These are phyloP conservation scores for Ogataea allantospora DNA, from an alignment of 805 yeast species.

Conservation along the genomic window DNA sequence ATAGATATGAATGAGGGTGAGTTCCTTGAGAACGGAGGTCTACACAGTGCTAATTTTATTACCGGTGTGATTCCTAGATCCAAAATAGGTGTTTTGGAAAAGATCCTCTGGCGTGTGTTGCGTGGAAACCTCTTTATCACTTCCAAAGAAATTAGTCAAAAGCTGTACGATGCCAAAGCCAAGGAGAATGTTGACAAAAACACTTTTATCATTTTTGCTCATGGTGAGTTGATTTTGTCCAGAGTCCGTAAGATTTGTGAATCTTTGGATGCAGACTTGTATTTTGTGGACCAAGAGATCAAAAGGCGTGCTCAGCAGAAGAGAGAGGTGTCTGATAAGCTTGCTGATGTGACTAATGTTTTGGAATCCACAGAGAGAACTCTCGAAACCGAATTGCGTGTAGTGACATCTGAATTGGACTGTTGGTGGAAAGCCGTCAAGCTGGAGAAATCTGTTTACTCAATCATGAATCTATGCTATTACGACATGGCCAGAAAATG, in stretches of 20 bases:
- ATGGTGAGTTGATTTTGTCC: conserved; percentile 71
- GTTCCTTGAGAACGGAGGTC: conserved; percentile 38
- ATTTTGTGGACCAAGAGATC: conserved; percentile 51
- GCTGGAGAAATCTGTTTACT: conserved; percentile 57
- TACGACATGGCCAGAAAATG: conserved; percentile 66
- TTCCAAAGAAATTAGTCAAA: conserved; percentile 67
- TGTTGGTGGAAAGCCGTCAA: conserved; percentile 54
- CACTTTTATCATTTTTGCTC: conserved; percentile 86
- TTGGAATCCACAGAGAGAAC: conserved; percentile 50
- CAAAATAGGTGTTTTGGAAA: conserved; percentile 69
- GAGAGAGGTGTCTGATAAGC: conserved; percentile 45
- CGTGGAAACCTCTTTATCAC: conserved; percentile 88
- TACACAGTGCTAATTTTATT: conserved; percentile 48
- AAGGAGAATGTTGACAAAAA: conserved; percentile 64
- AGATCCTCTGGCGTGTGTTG: conserved; percentile 85
- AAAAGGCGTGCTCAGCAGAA: conserved; percentile 39
- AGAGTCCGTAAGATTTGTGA: conserved; percentile 83
- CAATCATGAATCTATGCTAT: conserved; percentile 62
- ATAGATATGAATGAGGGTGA: conserved; percentile 36
- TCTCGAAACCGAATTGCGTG: conserved; percentile 62
- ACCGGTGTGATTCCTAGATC: conserved; percentile 81
- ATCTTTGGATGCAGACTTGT: conserved; percentile 81
- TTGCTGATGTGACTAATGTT: conserved; percentile 51
- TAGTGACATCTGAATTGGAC: conserved; percentile 59
- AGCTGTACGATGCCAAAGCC: conserved; percentile 60